Base-by-base conservation (phyloP, 2,329 filamentous ascomycete genomes). In the Dothistroma pini region DNA sequence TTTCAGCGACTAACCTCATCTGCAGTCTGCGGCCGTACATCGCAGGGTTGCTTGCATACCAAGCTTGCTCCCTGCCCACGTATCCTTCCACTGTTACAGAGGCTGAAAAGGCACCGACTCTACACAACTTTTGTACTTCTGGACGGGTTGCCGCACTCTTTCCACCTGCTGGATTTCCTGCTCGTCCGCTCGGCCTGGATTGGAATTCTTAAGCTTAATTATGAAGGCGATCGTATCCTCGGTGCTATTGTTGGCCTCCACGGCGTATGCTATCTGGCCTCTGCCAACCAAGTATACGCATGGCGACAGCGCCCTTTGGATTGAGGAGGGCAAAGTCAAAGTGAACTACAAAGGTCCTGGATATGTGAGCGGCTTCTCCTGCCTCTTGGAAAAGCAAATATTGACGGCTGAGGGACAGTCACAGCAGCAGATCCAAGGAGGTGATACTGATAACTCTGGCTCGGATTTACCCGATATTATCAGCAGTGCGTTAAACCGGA, bases 401-500 rank as follows among this genome's bases (percentile, higher is more conserved):
- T 56, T 62, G 47, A 66, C 64, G 51, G 25, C 56, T 41, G 22
- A 38, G 48, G 55, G 55, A 58, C 64, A 53, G 51, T 32, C 25
- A 21, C 25, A 35, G n/a, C 48, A 14, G 29, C 22, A 58, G 56
- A 8, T 35, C 21, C 14, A 22, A n/a, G 21, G n/a, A 29, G 25
- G 22, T n/a, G 21, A 22, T 31, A 14, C 22, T 16, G 19, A 19
- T 53, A 16, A 44, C 19, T 34, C 51, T 29, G 32, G 16, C 22
- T 47, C 41, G 41, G 4, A 51, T 29, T 2, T 53, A 50, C 58
- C 58, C 29, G 10, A n/a, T 75, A 78, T 83, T 11, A 67, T 83
- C 16, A 71, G 77, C 22, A 76, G 74, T 59, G 80, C 81, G 8
- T 77, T 83, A 34, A 66, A 77, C 22, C 83, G 88, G 52, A 81